Percentiles rank a stretch among this genome's conserved stretches.
Conservation (phyloP, 164 flowering plant genomes). For the Macadamia tetraphylla region DNA sequence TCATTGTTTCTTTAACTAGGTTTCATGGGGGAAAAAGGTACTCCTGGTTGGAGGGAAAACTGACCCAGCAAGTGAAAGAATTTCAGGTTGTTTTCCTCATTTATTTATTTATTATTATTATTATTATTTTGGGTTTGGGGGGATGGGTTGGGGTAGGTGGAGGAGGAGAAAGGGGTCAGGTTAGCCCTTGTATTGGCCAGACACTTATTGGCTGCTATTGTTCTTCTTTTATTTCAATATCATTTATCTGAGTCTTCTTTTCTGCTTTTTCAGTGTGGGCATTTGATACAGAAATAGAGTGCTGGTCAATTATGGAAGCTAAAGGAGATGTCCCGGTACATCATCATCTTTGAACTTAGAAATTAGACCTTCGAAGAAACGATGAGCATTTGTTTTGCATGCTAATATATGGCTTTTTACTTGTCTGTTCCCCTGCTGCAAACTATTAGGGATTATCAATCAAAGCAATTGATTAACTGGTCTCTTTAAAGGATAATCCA, state of each 20-base stretch:
- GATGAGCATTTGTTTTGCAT: not conserved
- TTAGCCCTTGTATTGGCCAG: too few species aligned
- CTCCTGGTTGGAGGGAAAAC: constrained; percentile 90
- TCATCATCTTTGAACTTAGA: constrained; percentile 10
- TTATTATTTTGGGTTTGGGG: not conserved
- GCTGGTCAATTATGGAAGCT: constrained; percentile 93
- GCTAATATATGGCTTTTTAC: too few species aligned
- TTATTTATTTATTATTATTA: not conserved
- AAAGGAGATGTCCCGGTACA: constrained; percentile 95
- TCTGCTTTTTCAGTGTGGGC: constrained; percentile 68
- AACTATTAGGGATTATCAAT: too few species aligned
- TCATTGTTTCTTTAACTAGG: constrained; percentile 36
- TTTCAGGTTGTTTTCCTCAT: constrained; percentile 52
- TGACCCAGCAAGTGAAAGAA: constrained; percentile 60
- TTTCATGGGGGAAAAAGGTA: constrained; percentile 88
- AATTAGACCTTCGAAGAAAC: not conserved
- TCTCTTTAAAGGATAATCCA: too few species aligned
- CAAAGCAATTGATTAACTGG: too few species aligned
- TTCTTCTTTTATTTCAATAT: not conserved
- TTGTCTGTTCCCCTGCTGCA: too few species aligned
- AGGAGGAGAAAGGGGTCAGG: too few species aligned
- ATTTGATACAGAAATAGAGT: constrained; percentile 83
- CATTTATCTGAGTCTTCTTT: constrained; percentile 4
- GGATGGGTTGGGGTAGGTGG: too few species aligned
- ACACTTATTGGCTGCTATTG: too few species aligned